Evolutionary conservation across 2,329 filamentous ascomycete species (phyloP).

Genomic region (Aspergillus sp.): DNA sequence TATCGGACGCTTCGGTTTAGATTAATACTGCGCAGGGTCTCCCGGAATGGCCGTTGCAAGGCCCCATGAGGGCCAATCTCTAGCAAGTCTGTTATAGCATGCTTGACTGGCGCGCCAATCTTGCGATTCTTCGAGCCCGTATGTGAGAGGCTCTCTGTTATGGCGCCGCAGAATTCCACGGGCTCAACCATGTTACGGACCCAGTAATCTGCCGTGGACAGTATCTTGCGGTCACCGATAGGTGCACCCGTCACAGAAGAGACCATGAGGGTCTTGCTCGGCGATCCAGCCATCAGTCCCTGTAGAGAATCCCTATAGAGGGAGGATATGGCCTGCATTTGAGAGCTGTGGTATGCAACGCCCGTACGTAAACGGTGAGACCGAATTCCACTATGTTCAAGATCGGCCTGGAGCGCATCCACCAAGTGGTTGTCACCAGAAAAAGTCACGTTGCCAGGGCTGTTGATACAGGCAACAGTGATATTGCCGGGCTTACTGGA

Average conservation of each 20-base stretch:
- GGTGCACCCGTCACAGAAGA: background rate
- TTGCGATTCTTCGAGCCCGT: background rate
- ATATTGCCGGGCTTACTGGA: slow-evolving; percentile 8
- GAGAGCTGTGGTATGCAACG: slow-evolving; percentile 19
- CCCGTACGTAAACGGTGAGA: slow-evolving; percentile 12
- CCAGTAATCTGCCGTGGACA: background rate
- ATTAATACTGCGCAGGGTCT: slow-evolving; percentile 11
- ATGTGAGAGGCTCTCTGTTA: background rate
- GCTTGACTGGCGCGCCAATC: slow-evolving; percentile 5
- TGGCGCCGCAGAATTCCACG: background rate
- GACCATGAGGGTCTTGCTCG: background rate
- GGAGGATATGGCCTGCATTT: background rate
- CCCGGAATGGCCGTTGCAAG: slow-evolving; percentile 28
- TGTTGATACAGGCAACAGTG: slow-evolving; percentile 19
- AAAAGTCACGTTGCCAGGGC: slow-evolving; percentile 13
- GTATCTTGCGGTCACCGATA: background rate
- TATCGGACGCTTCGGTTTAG: background rate
- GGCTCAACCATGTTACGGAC: background rate
- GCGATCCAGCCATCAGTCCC: background rate
- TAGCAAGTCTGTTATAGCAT: slow-evolving; percentile 18
- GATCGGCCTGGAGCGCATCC: slow-evolving; percentile 1
- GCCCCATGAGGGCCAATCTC: slow-evolving; percentile 35
- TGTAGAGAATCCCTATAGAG: background rate
- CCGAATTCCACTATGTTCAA: slow-evolving; percentile 3
- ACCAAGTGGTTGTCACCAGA: slow-evolving; percentile 13